Percentiles rank a stretch among this genome's conserved stretches.
These are phyloP conservation scores for Venturia aucupariae DNA, from an alignment of 2,329 filamentous ascomycete species.

Conservation along the genomic window DNA sequence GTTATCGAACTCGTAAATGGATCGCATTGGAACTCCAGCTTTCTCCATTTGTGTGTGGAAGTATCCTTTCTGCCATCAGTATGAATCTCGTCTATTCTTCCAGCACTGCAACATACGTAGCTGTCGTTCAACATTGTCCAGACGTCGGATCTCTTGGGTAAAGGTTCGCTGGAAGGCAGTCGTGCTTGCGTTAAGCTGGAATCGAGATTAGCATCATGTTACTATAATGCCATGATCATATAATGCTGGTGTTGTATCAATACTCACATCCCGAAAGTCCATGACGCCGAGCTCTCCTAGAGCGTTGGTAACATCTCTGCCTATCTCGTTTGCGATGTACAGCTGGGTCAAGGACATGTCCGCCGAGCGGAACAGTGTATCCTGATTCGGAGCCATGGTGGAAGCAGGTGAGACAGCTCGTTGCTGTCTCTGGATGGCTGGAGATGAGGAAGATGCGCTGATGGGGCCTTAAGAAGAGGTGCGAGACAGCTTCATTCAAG, in stretches of 20 bases:
- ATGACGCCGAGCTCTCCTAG: slow-evolving; percentile 92
- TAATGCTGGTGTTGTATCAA: neutral
- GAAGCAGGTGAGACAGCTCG: neutral
- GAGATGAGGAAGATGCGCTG: neutral
- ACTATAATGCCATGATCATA: neutral
- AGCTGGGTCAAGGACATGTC: slow-evolving; percentile 99
- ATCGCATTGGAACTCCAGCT: slow-evolving; percentile 72
- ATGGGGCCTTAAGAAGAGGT: neutral
- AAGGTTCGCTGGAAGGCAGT: slow-evolving; percentile 96
- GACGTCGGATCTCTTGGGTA: slow-evolving; percentile 90
- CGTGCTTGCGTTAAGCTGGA: slow-evolving; percentile 80
- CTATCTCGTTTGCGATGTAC: slow-evolving; percentile 98
- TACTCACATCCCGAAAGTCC: slow-evolving; percentile 89
- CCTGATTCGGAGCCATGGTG: slow-evolving; percentile 55
- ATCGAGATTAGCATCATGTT: slow-evolving; percentile 15
- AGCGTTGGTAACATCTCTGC: slow-evolving; percentile 92
- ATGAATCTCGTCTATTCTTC: neutral
- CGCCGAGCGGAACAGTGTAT: slow-evolving; percentile 99
- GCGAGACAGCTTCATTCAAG: neutral
- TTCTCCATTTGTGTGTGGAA: slow-evolving; percentile 97
- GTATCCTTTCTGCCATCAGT: slow-evolving; percentile 53
- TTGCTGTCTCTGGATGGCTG: slow-evolving; percentile 7
- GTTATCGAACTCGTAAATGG: slow-evolving; percentile 84
- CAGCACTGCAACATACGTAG: slow-evolving; percentile 58
- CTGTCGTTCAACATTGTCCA: slow-evolving; percentile 97